Conservation (phyloP, 306 rosid genomes). For the Sophora flavescens region DNA sequence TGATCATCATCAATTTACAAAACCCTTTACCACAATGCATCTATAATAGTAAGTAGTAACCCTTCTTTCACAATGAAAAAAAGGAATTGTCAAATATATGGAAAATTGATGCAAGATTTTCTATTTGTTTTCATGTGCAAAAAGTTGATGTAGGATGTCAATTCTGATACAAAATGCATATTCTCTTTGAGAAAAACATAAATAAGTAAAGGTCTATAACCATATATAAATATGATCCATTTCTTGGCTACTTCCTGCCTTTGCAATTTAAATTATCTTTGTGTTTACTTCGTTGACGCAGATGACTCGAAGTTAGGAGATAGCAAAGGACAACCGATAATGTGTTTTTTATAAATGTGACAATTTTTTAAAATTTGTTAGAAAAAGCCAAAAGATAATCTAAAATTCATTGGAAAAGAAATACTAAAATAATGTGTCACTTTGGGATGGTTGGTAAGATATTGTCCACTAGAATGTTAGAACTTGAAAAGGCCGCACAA, state of each 20-base stretch:
- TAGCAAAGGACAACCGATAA: conserved; percentile 23
- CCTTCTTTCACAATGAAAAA: conserved; percentile 6
- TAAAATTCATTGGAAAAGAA: conserved; percentile 16
- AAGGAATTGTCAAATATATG: not conserved
- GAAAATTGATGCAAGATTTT: conserved; percentile 27
- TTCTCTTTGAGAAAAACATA: conserved; percentile 32
- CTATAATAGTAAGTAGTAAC: not conserved
- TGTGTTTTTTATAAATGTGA: conserved; percentile 28
- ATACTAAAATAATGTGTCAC: conserved; percentile 17
- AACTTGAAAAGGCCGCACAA: conserved; percentile 32
- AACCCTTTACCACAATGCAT: conserved; percentile 1
- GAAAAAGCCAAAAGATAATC: conserved; percentile 37
- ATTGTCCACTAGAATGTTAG: conserved; percentile 11
- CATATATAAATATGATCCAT: not conserved
- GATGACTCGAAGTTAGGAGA: conserved; percentile 35
- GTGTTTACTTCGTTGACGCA: conserved; percentile 23
- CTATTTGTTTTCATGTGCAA: conserved; percentile 37
- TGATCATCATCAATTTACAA: conserved; percentile 23
- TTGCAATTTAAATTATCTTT: conserved; percentile 30
- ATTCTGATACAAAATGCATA: conserved; percentile 41
- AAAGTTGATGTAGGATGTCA: conserved; percentile 3
- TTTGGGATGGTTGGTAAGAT: conserved; percentile 37
- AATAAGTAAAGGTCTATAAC: conserved; percentile 31
- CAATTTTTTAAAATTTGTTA: conserved; percentile 8
- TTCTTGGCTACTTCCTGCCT: conserved; percentile 39